phyloP scores from a whole-genome alignment of 1,284 basidiomycete species.

The Phellopilus nigrolimitatus region DNA sequence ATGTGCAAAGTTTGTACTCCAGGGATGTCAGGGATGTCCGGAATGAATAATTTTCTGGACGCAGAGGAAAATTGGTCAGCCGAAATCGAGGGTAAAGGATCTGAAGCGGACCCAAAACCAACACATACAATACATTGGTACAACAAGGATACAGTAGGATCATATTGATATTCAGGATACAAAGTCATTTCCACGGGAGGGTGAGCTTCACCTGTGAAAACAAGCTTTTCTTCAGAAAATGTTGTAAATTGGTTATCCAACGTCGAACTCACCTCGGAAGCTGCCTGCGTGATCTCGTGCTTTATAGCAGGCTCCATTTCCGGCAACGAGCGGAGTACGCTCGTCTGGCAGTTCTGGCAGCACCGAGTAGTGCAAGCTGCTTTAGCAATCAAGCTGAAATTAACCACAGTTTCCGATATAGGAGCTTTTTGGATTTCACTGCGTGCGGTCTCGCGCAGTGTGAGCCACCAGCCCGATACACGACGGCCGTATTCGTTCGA shows the following conservation, averaged over 20 bases:
- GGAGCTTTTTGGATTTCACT: slow-evolving; percentile 7
- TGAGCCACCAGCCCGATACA: slow-evolving; percentile 4
- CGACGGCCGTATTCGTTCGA: neutral
- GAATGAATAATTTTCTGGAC: too few species aligned
- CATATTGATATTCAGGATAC: neutral
- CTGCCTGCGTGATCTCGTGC: neutral
- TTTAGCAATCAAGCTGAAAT: neutral
- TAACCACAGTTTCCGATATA: neutral
- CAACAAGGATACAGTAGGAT: neutral
- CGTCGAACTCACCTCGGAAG: neutral
- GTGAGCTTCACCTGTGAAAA: neutral
- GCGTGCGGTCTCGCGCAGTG: slow-evolving; percentile 3
- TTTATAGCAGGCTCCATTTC: neutral
- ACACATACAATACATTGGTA: too few species aligned
- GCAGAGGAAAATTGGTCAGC: too few species aligned
- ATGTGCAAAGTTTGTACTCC: too few species aligned
- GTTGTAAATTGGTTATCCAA: neutral
- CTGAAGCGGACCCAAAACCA: too few species aligned
- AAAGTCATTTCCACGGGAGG: neutral
- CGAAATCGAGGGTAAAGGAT: too few species aligned
- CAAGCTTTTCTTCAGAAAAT: neutral
- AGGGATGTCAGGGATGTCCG: too few species aligned
- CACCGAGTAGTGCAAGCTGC: neutral
- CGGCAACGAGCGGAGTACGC: neutral
- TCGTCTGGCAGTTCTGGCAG: slow-evolving; percentile 2